A percentile compares a stretch with the other conserved stretches of the same genome.
These are phyloP conservation scores for Lepidium didymum DNA, from an alignment of 345 rosid species.

Conservation along the genomic window DNA sequence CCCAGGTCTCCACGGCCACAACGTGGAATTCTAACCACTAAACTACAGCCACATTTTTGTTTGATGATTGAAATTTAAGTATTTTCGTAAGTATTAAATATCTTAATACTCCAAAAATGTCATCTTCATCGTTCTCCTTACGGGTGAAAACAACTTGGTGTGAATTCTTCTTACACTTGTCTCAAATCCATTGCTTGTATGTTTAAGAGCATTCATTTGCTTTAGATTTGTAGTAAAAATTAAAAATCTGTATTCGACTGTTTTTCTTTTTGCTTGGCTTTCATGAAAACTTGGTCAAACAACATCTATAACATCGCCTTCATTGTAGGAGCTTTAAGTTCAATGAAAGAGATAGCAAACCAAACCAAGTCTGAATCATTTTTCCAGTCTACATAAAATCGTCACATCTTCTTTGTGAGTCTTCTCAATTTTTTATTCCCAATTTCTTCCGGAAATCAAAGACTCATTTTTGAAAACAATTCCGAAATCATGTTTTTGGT, in stretches of 20 bases:
- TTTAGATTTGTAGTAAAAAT: not conserved
- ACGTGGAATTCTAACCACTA: constrained; percentile 82
- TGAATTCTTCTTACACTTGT: not conserved
- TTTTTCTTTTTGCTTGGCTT: not conserved
- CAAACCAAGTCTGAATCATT: not conserved
- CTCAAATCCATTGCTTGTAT: not conserved
- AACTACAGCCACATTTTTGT: constrained; percentile 49
- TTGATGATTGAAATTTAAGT: accelerated
- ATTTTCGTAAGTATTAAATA: not conserved
- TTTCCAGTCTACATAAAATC: constrained; percentile 5
- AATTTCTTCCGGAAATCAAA: not conserved
- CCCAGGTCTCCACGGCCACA: constrained; percentile 93
- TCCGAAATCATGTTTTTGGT: too few relatives aligned
- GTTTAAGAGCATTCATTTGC: not conserved
- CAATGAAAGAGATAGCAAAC: not conserved
- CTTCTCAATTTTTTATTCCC: not conserved
- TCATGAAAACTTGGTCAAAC: constrained; percentile 13
- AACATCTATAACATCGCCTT: constrained; percentile 15
- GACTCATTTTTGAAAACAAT: not conserved
- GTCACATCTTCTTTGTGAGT: constrained; percentile 6
- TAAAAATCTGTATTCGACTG: not conserved
- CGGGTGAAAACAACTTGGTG: not conserved
- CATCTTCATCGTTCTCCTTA: not conserved
- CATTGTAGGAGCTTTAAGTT: not conserved
- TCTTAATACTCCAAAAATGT: not conserved